Percentiles rank a stretch among this genome's conserved stretches.
phyloP scores from a whole-genome alignment of 225 moss, liverwort and hornwort genomes.

The Ulota crispa region DNA sequence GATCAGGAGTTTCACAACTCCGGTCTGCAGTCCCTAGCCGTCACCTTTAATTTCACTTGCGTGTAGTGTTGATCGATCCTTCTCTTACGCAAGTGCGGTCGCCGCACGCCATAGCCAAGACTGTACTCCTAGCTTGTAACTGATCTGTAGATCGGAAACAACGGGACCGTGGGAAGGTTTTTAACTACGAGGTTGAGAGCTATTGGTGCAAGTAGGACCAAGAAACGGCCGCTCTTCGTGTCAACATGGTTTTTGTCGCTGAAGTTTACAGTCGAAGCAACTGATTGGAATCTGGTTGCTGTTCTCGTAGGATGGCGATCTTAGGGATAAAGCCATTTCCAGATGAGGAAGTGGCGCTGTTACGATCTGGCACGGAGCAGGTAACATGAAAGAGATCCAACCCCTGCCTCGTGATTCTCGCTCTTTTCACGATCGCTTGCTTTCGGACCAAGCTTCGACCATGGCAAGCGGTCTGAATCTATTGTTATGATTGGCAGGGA shows the following conservation, averaged over 20 bases:
- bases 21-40: not conserved
- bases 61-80: not conserved
- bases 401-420: too few relatives aligned
- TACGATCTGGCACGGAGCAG: slow-evolving; percentile 5
- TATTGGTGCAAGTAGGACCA: not conserved
- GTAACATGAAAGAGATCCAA: not conserved
- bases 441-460: not conserved
- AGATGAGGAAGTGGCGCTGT: slow-evolving; percentile 39
- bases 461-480: not conserved
- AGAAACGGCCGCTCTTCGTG: not conserved
- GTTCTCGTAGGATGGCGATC: slow-evolving; percentile 29
- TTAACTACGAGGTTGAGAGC: too few relatives aligned
- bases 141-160: not conserved
- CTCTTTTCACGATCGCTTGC: too few relatives aligned
- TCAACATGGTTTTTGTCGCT: not conserved
- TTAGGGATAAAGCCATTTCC: not conserved
- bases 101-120: too few relatives aligned
- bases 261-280: too few relatives aligned
- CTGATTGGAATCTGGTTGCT: not conserved
- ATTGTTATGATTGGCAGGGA: slow-evolving; percentile 18
- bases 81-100: not conserved
- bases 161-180: too few relatives aligned
- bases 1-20: not conserved
- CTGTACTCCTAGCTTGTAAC: not conserved
- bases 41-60: not conserved